These are phyloP conservation scores for Tillandsia fasciculata DNA, from an alignment of 176 grass and related monocot species.

Conservation along the genomic window DNA sequence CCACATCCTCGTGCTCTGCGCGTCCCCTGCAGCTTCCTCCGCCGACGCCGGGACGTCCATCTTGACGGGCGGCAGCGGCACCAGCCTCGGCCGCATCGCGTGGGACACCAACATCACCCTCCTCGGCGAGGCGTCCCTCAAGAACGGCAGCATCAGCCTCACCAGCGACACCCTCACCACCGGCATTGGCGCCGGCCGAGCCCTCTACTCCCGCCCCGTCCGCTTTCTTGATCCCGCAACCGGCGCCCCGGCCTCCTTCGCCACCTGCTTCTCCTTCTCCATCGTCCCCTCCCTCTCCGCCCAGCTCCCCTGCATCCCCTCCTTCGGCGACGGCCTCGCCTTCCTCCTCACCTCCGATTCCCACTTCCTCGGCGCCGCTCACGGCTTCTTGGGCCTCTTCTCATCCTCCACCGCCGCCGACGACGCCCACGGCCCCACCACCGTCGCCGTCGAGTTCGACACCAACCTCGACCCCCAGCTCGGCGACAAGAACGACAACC, in stretches of 20 bases:
- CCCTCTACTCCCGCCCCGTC: slow-evolving; percentile 48
- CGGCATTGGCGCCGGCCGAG: slow-evolving; percentile 32
- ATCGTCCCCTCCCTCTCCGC: slow-evolving; percentile 32
- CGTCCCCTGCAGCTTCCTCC: no score
- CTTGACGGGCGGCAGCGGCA: slow-evolving; percentile 24
- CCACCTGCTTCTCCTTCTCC: slow-evolving; percentile 54
- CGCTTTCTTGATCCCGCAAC: slow-evolving; percentile 34
- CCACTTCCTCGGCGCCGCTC: not conserved
- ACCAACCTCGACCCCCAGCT: not conserved
- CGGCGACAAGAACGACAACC: no score
- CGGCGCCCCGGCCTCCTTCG: slow-evolving; percentile 32
- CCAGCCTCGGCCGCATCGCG: slow-evolving; percentile 25
- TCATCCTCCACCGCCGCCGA: not conserved
- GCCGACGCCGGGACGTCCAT: not conserved
- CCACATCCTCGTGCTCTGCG: no score
- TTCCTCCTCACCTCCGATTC: not conserved
- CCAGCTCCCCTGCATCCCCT: slow-evolving; percentile 16
- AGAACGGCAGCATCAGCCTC: slow-evolving; percentile 34
- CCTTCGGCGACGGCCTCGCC: slow-evolving; percentile 23
- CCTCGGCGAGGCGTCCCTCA: slow-evolving; percentile 42
- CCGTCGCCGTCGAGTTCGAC: slow-evolving; percentile 1
- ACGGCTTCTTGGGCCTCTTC: not conserved
- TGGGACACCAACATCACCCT: slow-evolving; percentile 77
- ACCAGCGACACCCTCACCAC: slow-evolving; percentile 4
- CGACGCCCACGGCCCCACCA: not conserved